Base-by-base conservation (phyloP, 192 early-diverging fungal species). In the Umbelopsis sp. region DNA sequence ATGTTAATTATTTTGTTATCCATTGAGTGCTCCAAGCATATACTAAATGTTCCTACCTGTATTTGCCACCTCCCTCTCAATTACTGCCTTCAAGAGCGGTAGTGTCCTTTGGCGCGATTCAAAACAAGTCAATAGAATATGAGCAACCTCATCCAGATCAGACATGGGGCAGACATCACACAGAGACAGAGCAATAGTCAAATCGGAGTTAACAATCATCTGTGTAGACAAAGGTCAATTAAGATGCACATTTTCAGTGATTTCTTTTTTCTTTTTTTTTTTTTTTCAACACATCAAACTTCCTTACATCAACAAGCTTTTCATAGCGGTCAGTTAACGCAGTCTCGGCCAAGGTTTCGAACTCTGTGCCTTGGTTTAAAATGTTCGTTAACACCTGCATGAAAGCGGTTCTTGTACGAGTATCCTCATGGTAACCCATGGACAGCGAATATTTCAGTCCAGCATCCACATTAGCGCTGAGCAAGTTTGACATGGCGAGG, bases 371-470 rank as follows among this genome's bases (percentile, higher is more conserved):
- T 77, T 90, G 82, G 67, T 94, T 91, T 51, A 99, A 79, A 53
- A 98, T 90, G 68, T 97, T 94, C 26, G 95, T 96, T 45, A 99
- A 81, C 34, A 99, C 95, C 56, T 95, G 89, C 78, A 95, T 95
- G 73, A 98, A 99, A 25, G 95, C 87, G 0, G 93, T 91, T 21
- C 97, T 86, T 62, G 92, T 94, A 71, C 91, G 89, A 17, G 89
- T 86, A 78, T 98, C 95, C 77, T 95, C 95, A 76, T 97, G 92
- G 71, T 97, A 98, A 16, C 90, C 92, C 84, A 96, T 91, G 0
- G 93, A 86, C 25, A 99, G 77, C 50, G 94, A 95, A 78, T 90
- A 94, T 80, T 94, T 90, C 68, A 99, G 81, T 26, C 94, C 96
- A 52, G 94, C 89, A 75, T 97, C 96, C 54, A 98, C 87, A 79